phyloP scores from a whole-genome alignment of 2,329 filamentous ascomycete species.

The Pyrenophora graminea region DNA sequence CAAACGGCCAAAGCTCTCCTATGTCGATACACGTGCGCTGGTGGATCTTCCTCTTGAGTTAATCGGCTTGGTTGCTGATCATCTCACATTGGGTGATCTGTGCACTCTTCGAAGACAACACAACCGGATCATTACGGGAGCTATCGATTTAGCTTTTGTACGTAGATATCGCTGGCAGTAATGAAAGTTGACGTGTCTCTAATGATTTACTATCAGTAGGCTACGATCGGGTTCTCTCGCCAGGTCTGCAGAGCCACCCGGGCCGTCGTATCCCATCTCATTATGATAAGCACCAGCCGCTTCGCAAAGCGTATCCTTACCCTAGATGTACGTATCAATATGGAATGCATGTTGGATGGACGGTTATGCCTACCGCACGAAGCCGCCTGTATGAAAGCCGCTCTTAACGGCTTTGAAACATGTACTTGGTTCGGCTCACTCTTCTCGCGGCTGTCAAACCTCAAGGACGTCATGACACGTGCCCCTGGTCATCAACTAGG shows the following conservation, averaged over 20 bases:
- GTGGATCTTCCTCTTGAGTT: neutral
- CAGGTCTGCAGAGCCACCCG: constrained; percentile 2
- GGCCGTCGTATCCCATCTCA: neutral
- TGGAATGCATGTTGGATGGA: neutral
- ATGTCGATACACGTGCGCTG: too few species aligned
- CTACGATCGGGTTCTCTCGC: neutral
- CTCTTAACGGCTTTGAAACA: neutral
- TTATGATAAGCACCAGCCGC: neutral
- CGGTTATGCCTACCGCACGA: too few species aligned
- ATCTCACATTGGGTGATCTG: neutral
- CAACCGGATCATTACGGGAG: constrained; percentile 1
- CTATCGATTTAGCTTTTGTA: constrained; percentile 8
- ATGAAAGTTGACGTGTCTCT: neutral
- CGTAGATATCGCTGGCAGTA: neutral
- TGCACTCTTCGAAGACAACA: neutral
- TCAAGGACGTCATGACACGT: neutral
- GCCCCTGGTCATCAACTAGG: neutral
- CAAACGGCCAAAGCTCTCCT: too few species aligned
- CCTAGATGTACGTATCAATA: neutral
- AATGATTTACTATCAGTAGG: neutral
- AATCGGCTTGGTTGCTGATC: constrained; percentile 2
- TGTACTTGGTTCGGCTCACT: neutral
- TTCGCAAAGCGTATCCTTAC: constrained; percentile 2
- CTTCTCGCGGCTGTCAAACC: neutral
- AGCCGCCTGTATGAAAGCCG: neutral